phyloP scores from a whole-genome alignment of 768 basidiomycete genomes.

The Gymnopilus junonius region DNA sequence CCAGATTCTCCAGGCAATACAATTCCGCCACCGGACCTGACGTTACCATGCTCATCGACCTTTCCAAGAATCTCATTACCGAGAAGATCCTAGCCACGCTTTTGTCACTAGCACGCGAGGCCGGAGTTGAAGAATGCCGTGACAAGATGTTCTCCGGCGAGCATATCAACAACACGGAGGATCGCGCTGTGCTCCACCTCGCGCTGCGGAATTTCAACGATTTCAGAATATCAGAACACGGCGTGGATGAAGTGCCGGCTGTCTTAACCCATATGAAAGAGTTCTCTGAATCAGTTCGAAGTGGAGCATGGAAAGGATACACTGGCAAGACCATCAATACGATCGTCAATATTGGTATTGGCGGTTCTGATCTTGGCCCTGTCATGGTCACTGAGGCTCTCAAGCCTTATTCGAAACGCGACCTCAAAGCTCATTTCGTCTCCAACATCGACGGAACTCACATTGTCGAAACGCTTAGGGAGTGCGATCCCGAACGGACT shows the following conservation, averaged over 20 bases:
- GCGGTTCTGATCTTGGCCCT: slow-evolving; percentile 96
- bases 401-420: slow-evolving; percentile 89
- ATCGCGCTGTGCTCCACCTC: slow-evolving; percentile 94
- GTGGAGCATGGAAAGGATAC: slow-evolving; percentile 94
- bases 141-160: slow-evolving; percentile 95
- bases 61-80: slow-evolving; percentile 95
- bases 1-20: slow-evolving; percentile 82
- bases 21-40: slow-evolving; percentile 63
- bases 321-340: slow-evolving; percentile 93
- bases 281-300: slow-evolving; percentile 85
- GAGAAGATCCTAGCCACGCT: slow-evolving; percentile 80
- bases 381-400: slow-evolving; percentile 99
- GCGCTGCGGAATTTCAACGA: slow-evolving; percentile 83
- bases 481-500: slow-evolving; percentile 89
- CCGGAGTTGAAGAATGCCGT: slow-evolving; percentile 79
- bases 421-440: slow-evolving; percentile 88
- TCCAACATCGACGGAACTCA: slow-evolving; percentile 99
- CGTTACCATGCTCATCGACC: slow-evolving; percentile 90
- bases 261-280: slow-evolving; percentile 92
- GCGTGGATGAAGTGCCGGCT: slow-evolving; percentile 78
- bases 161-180: slow-evolving; percentile 99
- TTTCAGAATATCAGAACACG: slow-evolving; percentile 79
- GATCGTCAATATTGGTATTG: slow-evolving; percentile 99
- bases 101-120: slow-evolving; percentile 82
- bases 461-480: slow-evolving; percentile 82